Evolutionary conservation across 257 asterid species (phyloP).

Genomic region (Nicotiana otophora): DNA sequence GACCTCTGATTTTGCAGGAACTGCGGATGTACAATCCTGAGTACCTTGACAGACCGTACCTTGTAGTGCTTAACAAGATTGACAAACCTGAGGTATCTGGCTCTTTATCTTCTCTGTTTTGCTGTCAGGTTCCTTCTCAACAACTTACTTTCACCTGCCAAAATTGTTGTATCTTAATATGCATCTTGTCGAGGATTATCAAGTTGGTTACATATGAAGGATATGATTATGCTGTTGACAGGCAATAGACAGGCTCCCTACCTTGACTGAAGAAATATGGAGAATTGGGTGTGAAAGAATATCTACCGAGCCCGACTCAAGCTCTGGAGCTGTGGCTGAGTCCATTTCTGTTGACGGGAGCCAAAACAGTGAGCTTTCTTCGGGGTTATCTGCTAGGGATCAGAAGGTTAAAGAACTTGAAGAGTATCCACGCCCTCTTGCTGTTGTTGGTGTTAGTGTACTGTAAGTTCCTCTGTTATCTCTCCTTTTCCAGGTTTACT

Average conservation of each 20-base stretch:
- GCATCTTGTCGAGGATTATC: not conserved
- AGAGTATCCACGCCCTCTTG: constrained; percentile 76
- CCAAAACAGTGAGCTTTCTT: constrained; percentile 21
- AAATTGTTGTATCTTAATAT: not conserved
- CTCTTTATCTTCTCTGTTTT: constrained; percentile 2
- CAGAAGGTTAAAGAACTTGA: constrained; percentile 61
- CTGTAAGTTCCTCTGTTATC: constrained; percentile 47
- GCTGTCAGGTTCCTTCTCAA: not conserved
- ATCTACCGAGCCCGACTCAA: constrained; percentile 9
- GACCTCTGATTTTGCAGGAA: constrained; percentile 49
- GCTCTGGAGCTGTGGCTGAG: constrained; percentile 13
- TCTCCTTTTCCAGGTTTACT: not conserved
- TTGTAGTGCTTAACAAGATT: constrained; percentile 83
- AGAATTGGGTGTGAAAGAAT: constrained; percentile 52
- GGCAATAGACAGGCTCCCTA: constrained; percentile 70
- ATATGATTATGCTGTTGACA: constrained; percentile 21
- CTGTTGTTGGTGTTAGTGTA: constrained; percentile 88
- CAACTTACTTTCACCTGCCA: not conserved
- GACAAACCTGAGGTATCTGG: constrained; percentile 72
- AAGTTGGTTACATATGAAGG: not conserved
- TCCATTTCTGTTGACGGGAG: constrained; percentile 20
- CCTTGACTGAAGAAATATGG: constrained; percentile 53
- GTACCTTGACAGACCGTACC: constrained; percentile 83
- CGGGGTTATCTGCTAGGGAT: constrained; percentile 22
- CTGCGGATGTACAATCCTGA: constrained; percentile 96